Percentiles rank a stretch among this genome's conserved stretches.
phyloP scores from a whole-genome alignment of 805 yeast genomes.

The Saturnispora diversa region DNA sequence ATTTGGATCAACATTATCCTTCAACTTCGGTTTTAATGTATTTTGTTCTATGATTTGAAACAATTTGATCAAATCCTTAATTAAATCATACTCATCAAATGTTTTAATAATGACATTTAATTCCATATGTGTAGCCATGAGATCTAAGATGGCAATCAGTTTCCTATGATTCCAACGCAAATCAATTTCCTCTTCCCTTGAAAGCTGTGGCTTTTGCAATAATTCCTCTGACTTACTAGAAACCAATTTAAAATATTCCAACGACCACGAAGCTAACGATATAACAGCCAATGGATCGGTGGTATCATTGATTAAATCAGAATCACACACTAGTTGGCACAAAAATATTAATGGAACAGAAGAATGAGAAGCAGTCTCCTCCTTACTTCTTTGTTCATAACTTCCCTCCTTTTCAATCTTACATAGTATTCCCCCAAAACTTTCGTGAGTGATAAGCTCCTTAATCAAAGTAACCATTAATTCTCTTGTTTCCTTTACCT shows the following conservation, averaged over 20 bases:
- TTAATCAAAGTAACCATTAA: neutral
- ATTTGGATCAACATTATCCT: conserved; percentile 16
- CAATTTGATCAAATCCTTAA: conserved; percentile 31
- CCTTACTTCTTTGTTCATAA: conserved; percentile 1
- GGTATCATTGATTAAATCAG: neutral
- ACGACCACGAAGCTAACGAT: conserved; percentile 34
- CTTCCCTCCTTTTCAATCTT: conserved; percentile 4
- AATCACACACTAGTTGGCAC: conserved; percentile 1
- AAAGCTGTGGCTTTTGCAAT: conserved; percentile 5
- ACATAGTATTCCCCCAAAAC: conserved; percentile 8
- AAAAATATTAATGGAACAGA: conserved; percentile 7
- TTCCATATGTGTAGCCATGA: conserved; percentile 35
- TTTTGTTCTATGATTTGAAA: conserved; percentile 36
- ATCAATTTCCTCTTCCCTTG: conserved; percentile 1
- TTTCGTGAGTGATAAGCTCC: conserved; percentile 7
- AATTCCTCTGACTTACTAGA: conserved; percentile 10
- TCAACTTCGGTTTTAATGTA: conserved; percentile 31
- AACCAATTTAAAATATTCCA: conserved; percentile 26
- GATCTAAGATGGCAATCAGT: conserved; percentile 30
- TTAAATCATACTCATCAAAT: conserved; percentile 33
- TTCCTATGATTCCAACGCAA: conserved; percentile 16
- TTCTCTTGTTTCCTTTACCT: neutral
- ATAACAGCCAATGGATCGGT: conserved; percentile 1
- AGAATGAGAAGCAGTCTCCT: neutral
- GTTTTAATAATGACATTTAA: conserved; percentile 35